Evolutionary conservation across 306 rosid genomes (phyloP), one percentile per base, ranked within the genome.

Genomic region (Pterocarpus macrocarpus): DNA sequence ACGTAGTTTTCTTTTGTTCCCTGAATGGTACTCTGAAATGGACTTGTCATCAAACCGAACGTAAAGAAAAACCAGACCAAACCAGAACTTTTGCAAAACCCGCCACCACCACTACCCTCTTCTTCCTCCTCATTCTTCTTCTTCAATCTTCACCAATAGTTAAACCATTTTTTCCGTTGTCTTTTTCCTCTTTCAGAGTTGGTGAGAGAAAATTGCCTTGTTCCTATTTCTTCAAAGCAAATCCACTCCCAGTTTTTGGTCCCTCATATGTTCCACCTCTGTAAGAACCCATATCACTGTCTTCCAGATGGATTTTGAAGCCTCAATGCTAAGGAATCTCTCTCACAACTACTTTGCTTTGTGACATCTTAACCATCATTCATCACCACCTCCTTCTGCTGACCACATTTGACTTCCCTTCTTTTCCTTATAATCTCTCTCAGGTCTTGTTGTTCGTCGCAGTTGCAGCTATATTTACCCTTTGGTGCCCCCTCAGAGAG

Each of bases 251-350:
- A 10, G 0, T 55, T 13, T 71, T 56, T 57, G 73, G 47, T 63
- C 36, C 49, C 11, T 81, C 81, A 13, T 50, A 61, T 35, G 41
- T 67, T 57, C 35, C 52, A 16, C 32, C 15, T 59, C 74, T 71
- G 83, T 82, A 43, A 43, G 47, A 43, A 43, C 47, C 47, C 47
- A 43, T 43, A 43, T 43, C 47, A 43, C 86, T 64, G 79, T 85
- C 81, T 69, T 75, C n/a, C 66, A 58, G 85, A 14, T 75, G 82
- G 77, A 80, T 76, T 63, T 2, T 81, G 49, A 72, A 69, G 22
- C 78, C 80, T 10, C 80, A 81, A 14, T 81, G 70, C 83, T 76
- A 83, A 80, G 85, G 59, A 76, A 86, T 59, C 85, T 80, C 83
- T 59, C 83, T 59, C 73, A 17, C 88, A 87, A 84, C 90, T 50